phyloP scores from a whole-genome alignment of 257 asterid genomes.

The Nicotiana benthamiana region DNA sequence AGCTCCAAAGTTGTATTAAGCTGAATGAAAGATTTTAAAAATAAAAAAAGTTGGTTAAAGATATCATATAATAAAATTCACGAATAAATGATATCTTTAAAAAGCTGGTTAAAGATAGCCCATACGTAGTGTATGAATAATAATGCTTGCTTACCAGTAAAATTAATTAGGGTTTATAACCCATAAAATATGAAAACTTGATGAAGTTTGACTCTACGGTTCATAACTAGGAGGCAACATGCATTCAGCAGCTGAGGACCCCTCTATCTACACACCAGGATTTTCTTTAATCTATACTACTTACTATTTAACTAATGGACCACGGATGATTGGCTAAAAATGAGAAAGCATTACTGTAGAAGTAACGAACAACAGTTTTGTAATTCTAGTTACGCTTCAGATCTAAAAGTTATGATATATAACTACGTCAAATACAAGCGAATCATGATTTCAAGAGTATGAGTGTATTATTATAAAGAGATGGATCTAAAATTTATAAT shows the following conservation, averaged over 20 bases:
- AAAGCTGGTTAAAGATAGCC: too few relatives aligned
- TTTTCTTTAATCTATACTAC: neutral
- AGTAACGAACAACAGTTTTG: neutral
- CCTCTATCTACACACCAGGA: neutral
- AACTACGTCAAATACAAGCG: too few relatives aligned
- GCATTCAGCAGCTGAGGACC: neutral
- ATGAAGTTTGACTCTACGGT: neutral
- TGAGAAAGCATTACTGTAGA: neutral
- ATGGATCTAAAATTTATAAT: too few relatives aligned
- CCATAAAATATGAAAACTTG: neutral
- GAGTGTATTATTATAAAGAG: too few relatives aligned
- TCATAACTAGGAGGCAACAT: too few relatives aligned
- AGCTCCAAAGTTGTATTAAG: too few relatives aligned
- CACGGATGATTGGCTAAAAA: neutral
- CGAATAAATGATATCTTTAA: too few relatives aligned
- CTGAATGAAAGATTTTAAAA: too few relatives aligned
- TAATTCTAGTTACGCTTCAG: neutral
- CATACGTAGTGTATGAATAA: neutral
- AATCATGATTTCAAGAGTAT: too few relatives aligned
- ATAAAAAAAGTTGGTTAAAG: too few relatives aligned
- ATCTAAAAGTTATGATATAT: neutral
- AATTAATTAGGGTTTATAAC: neutral
- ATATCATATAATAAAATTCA: too few relatives aligned
- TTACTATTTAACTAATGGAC: neutral
- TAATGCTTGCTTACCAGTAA: neutral